These are phyloP conservation scores for Symbiodinium natans DNA, from an alignment of 73 alveolate genomes.

Conservation along the genomic window DNA sequence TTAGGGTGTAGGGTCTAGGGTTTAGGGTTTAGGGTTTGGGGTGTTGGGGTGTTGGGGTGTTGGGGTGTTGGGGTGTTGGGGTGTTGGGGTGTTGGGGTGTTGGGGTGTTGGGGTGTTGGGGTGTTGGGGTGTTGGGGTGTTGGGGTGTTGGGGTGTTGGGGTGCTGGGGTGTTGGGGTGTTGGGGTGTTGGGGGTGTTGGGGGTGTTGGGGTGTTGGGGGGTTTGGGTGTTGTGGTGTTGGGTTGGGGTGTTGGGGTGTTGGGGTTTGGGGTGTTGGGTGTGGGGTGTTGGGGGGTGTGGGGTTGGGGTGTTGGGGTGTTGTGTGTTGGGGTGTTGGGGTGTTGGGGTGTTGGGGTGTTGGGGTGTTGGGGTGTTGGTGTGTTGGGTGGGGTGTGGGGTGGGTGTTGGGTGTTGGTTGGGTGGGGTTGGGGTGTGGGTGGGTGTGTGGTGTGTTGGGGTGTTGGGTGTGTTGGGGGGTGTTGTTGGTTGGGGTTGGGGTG, in stretches of 20 bases:
- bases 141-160: background rate
- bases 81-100: background rate
- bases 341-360: background rate
- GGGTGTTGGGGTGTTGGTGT: background rate
- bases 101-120: background rate
- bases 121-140: background rate
- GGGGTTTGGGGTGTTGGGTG: too few relatives aligned
- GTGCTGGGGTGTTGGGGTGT: background rate
- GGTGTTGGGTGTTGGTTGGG: background rate
- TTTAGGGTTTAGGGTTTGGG: background rate
- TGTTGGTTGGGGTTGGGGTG: background rate
- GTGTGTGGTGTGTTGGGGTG: background rate
- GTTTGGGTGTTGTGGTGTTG: background rate
- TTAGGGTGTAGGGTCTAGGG: background rate
- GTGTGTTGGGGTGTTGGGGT: background rate
- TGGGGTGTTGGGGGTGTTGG: background rate
- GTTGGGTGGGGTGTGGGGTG: background rate
- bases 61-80: background rate
- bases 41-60: background rate
- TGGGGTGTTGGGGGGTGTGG: background rate
- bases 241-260: background rate
- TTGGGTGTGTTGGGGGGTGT: background rate
- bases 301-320: background rate
- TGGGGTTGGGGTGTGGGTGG: background rate
- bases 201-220: background rate